Conservation (phyloP, 2,329 filamentous ascomycete genomes). For the Cercospora nicotianae region DNA sequence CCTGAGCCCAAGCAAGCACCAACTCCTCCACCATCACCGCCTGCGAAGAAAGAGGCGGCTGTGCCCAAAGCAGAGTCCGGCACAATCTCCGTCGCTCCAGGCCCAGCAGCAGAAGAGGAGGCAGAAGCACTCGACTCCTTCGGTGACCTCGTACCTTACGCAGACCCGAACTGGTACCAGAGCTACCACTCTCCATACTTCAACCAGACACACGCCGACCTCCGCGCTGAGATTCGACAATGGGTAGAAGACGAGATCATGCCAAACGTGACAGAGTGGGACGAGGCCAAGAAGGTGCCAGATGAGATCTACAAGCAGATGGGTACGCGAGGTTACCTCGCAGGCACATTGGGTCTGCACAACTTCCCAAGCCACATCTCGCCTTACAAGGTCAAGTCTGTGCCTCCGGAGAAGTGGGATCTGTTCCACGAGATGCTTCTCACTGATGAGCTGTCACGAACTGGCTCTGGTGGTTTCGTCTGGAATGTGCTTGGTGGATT, state of each 20-base stretch:
- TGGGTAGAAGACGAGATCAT: constrained; percentile 90
- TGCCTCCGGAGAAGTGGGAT: constrained; percentile 89
- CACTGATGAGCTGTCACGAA: constrained; percentile 89
- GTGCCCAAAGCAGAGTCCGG: constrained; percentile 63
- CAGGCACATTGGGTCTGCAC: constrained; percentile 82
- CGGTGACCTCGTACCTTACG: constrained; percentile 85
- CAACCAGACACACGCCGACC: constrained; percentile 88
- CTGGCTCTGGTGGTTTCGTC: constrained; percentile 86
- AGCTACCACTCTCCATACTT: constrained; percentile 90
- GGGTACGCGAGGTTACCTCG: constrained; percentile 87
- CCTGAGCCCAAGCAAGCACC: constrained; percentile 54
- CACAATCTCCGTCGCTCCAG: constrained; percentile 44
- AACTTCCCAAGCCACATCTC: constrained; percentile 73
- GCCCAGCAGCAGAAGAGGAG: constrained; percentile 49
- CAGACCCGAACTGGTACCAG: constrained; percentile 76
- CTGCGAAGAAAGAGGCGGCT: constrained; percentile 51
- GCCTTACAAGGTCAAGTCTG: constrained; percentile 69
- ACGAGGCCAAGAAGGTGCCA: constrained; percentile 89
- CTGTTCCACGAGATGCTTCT: constrained; percentile 96
- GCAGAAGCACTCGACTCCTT: constrained; percentile 78
- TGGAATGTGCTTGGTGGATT: constrained; percentile 98
- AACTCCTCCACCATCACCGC: constrained; percentile 53
- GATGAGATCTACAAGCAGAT: constrained; percentile 91
- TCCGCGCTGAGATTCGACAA: constrained; percentile 85
- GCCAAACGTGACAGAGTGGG: constrained; percentile 92